Evolutionary conservation across 352 stramenopile species (phyloP), one percentile per base, ranked within the genome.

Genomic region (Phytophthora rubi): DNA sequence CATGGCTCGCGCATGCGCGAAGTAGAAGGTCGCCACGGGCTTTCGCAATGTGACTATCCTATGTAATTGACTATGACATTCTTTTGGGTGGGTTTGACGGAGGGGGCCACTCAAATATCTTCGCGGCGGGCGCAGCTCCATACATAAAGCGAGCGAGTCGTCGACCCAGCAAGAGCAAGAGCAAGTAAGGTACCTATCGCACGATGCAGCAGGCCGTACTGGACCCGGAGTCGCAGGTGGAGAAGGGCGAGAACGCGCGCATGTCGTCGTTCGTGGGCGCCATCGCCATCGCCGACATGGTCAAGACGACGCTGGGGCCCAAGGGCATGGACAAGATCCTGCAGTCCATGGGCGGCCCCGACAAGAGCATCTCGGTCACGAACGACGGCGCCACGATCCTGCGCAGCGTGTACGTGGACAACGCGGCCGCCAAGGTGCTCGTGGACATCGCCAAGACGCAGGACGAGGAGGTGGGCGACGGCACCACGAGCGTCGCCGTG

Each of bases 301-400:
- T 99, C 30, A 99, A 99, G 84, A 99, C 98, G 18, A 99, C 98
- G 35, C 84, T 99, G 10, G 98, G 98, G 15, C 98, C 98, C n/a
- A 99, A 99, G 80, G 98, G 98, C 30, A 99, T 99, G 97, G 98
- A 99, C 85, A 99, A 99, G 80, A 99, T 99, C 74, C 82, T 99
- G 57, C 98, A 99, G 85, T 96, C 87, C 10, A 91, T 92, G 81
- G 88, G 85, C 55, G 86, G 88, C 26, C 83, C 80, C 10, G 88
- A 95, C 79, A 93, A 94, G 80, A 90, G 63, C 52, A 97, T 98
- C 59, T 97, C 87, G 47, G 97, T 99, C 18, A 99, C 98, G 18
- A 99, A 99, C 84, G 98, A 99, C 79, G 98, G 98, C 37, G 98
- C 98, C 8, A 99, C 98, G 4, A 99, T 99, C 79, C 81, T 99